phyloP scores from a whole-genome alignment of 2,329 filamentous ascomycete genomes.

The Elsinoe australis region DNA sequence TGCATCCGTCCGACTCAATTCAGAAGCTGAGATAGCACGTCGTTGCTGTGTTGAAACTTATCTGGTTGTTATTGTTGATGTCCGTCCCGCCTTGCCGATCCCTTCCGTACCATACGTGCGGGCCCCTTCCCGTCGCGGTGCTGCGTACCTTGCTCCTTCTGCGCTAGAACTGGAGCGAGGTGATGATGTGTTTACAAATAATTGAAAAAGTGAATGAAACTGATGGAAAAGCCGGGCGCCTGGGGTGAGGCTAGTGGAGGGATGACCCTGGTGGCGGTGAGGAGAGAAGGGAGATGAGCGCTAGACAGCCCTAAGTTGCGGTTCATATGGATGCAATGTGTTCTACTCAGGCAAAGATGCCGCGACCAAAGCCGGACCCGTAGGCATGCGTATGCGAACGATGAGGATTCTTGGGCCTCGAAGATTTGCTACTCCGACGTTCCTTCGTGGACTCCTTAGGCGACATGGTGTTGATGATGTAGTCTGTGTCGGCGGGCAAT shows the following conservation, averaged over 20 bases:
- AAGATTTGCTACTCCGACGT: conserved; percentile 5
- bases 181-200: neutral
- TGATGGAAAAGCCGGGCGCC: neutral
- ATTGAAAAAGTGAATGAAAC: neutral
- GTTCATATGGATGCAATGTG: too few species aligned
- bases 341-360: conserved; percentile 6
- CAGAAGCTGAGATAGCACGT: too few species aligned
- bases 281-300: too few species aligned
- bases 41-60: too few species aligned
- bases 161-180: conserved; percentile 12
- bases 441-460: neutral
- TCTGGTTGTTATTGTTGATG: too few species aligned
- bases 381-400: conserved; percentile 9
- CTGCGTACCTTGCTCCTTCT: conserved; percentile 12
- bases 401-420: neutral
- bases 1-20: too few species aligned
- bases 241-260: too few species aligned
- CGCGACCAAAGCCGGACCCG: conserved; percentile 1
- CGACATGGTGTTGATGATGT: conserved; percentile 1
- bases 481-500: neutral
- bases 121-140: neutral
- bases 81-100: too few species aligned
- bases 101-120: too few species aligned
- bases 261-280: too few species aligned
- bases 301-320: too few species aligned